A percentile compares a stretch with the other conserved stretches of the same genome.
These are phyloP conservation scores for Shiraia bambusicola DNA, from an alignment of 2,329 filamentous ascomycete genomes.

Conservation along the genomic window DNA sequence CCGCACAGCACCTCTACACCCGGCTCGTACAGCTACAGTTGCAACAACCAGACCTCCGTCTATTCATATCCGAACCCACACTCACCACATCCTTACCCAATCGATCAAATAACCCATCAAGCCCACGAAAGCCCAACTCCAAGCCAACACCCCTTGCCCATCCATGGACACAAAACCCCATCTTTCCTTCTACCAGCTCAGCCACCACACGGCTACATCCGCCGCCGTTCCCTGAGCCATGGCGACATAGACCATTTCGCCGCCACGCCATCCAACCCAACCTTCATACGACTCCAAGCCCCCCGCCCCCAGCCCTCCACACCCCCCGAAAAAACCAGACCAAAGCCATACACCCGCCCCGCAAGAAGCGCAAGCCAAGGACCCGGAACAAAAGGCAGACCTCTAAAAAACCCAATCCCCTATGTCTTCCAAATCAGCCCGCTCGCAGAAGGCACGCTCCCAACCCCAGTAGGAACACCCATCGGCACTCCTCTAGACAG, in stretches of 20 bases:
- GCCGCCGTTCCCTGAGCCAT: slow-evolving; percentile 35
- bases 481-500: slow-evolving; percentile 20
- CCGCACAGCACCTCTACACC: slow-evolving; percentile 14
- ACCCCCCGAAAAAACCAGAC: slow-evolving; percentile 7
- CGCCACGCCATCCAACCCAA: slow-evolving; percentile 15
- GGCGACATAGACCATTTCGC: slow-evolving; percentile 18
- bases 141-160: slow-evolving; percentile 6
- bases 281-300: slow-evolving; percentile 25
- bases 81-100: slow-evolving; percentile 20
- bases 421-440: slow-evolving; percentile 5
- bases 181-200: slow-evolving; percentile 4
- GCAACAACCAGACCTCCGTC: slow-evolving; percentile 2
- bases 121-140: slow-evolving; percentile 1
- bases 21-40: slow-evolving; percentile 13
- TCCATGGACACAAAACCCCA: slow-evolving; percentile 9
- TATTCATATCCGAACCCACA: slow-evolving; percentile 15
- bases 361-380: slow-evolving; percentile 11
- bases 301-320: slow-evolving; percentile 10
- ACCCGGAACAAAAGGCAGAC: slow-evolving; percentile 1
- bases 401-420: slow-evolving; percentile 7
- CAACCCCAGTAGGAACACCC: slow-evolving; percentile 12
- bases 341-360: slow-evolving; percentile 2
- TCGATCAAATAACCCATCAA: slow-evolving; percentile 12
- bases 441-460: slow-evolving; percentile 7
- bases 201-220: slow-evolving; percentile 11